phyloP scores from a whole-genome alignment of 305 asterid genomes.

The Rubia peregrina region DNA sequence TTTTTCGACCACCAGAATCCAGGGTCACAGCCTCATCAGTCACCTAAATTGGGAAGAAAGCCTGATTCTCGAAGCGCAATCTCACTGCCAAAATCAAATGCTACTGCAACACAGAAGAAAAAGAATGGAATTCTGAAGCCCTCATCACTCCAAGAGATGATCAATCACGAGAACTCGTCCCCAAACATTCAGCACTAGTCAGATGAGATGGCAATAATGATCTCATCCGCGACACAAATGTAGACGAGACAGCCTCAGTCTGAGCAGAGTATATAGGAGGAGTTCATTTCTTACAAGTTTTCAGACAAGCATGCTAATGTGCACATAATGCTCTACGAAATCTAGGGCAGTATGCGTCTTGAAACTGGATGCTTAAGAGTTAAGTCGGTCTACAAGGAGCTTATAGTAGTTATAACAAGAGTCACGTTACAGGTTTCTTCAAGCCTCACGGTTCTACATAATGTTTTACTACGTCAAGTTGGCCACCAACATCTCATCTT shows the following conservation, averaged over 20 bases:
- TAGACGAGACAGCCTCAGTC: too few species aligned
- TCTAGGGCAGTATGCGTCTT: background rate
- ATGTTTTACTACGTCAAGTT: background rate
- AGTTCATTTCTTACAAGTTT: background rate
- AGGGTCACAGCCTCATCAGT: constrained; percentile 32
- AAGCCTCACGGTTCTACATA: background rate
- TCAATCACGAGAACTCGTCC: constrained; percentile 19
- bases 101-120: constrained; percentile 4
- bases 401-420: background rate
- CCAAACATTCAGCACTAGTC: constrained; percentile 19
- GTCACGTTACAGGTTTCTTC: background rate
- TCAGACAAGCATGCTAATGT: background rate
- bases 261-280: background rate
- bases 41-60: constrained; percentile 38
- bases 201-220: background rate
- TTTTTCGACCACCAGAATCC: constrained; percentile 30
- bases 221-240: too few species aligned
- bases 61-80: constrained; percentile 28
- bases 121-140: constrained; percentile 36
- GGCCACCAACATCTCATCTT: background rate
- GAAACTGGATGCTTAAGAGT: background rate
- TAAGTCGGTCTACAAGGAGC: background rate
- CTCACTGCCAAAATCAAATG: constrained; percentile 43
- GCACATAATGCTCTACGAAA: constrained; percentile 2
- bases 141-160: constrained; percentile 8